phyloP scores from a whole-genome alignment of 164 flowering plant genomes.

The Vitis rotundifolia region DNA sequence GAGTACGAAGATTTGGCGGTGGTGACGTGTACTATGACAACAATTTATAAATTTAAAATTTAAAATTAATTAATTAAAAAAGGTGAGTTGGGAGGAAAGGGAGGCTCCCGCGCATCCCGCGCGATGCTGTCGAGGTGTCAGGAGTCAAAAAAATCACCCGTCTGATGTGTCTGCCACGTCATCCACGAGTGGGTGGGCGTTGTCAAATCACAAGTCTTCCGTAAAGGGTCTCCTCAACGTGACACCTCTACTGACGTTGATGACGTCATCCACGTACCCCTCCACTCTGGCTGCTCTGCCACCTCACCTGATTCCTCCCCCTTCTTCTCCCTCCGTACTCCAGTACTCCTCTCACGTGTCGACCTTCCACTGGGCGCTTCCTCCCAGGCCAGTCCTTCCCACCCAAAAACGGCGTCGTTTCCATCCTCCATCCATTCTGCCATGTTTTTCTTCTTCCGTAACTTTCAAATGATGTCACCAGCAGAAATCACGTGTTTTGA shows the following conservation, averaged over 20 bases:
- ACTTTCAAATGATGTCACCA: too few species aligned
- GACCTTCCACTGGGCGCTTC: too few species aligned
- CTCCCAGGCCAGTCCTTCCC: too few species aligned
- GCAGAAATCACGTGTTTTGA: too few species aligned
- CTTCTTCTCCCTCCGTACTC: background rate
- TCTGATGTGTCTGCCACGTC: slow-evolving; percentile 36
- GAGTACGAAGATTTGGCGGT: background rate
- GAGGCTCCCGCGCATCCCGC: slow-evolving; percentile 56
- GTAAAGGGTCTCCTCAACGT: slow-evolving; percentile 12
- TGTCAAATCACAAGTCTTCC: slow-evolving; percentile 7
- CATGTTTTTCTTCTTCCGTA: too few species aligned
- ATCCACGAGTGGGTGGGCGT: background rate
- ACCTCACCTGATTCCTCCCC: background rate
- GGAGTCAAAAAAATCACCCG: slow-evolving; percentile 23
- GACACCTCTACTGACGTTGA: slow-evolving; percentile 13
- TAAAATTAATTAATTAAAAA: too few species aligned
- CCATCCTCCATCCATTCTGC: too few species aligned
- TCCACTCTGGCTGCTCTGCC: background rate
- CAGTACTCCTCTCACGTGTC: too few species aligned
- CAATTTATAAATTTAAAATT: too few species aligned
- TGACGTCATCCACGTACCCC: slow-evolving; percentile 20
- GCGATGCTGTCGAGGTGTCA: slow-evolving; percentile 33
- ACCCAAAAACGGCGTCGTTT: too few species aligned
- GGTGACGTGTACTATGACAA: background rate
- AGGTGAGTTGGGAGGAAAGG: background rate